Conservation (phyloP, 164 flowering plant genomes). For the Buxus sempervirens region DNA sequence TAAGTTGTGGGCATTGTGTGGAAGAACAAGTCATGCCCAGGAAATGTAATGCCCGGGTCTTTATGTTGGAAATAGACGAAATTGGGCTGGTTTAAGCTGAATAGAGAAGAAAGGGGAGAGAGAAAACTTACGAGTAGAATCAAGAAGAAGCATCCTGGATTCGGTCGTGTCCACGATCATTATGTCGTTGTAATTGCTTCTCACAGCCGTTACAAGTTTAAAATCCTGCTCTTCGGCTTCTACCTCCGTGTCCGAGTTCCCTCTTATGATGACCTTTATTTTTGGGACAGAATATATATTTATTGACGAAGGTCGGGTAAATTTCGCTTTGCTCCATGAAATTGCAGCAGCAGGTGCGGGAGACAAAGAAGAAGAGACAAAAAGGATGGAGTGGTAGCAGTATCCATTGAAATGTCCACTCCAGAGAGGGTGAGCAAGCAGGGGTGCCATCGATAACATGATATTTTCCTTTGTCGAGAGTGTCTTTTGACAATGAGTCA, state of each 20-base stretch:
- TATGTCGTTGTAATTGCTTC: slow-evolving; percentile 54
- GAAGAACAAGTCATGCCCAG: neutral
- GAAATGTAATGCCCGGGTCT: too few species aligned
- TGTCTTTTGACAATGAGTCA: too few species aligned
- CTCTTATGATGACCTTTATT: too few species aligned
- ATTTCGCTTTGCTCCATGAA: neutral
- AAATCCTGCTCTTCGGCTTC: slow-evolving; percentile 33
- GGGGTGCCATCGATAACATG: neutral
- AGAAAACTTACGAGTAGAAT: slow-evolving; percentile 46
- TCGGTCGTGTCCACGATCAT: slow-evolving; percentile 53
- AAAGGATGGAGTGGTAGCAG: neutral
- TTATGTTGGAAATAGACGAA: neutral
- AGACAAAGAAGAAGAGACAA: neutral
- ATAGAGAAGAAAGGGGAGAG: neutral
- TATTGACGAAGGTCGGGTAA: neutral
- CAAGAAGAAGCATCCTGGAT: slow-evolving; percentile 61
- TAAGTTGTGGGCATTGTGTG: neutral
- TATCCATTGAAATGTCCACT: neutral
- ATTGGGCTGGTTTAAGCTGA: neutral
- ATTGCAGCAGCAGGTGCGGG: neutral
- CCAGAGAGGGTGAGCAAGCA: neutral
- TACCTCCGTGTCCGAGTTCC: neutral
- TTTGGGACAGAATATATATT: neutral
- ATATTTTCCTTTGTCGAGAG: too few species aligned
- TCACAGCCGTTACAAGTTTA: slow-evolving; percentile 41